Conservation (phyloP, 345 rosid genomes). For the Clausena lansium region DNA sequence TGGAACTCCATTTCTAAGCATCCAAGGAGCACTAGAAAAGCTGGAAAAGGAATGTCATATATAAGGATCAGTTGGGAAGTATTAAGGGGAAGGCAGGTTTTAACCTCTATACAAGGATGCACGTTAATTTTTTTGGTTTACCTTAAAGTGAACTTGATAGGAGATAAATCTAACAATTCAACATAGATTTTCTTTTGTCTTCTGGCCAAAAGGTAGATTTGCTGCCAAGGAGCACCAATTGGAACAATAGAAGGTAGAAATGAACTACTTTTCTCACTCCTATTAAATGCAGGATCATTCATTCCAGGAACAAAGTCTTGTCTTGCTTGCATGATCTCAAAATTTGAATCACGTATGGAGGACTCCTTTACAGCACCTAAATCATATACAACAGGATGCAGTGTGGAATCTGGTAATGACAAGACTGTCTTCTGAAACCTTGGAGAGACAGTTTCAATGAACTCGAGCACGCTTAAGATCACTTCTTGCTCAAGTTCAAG, state of each 20-base stretch:
- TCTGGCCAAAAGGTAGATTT: slow-evolving; percentile 74
- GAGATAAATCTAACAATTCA: slow-evolving; percentile 75
- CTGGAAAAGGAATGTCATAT: slow-evolving; percentile 41
- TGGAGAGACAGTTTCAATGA: slow-evolving; percentile 59
- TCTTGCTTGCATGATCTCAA: slow-evolving; percentile 31
- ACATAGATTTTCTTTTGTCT: slow-evolving; percentile 81
- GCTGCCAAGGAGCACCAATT: slow-evolving; percentile 97
- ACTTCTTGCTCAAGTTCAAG: slow-evolving; percentile 94
- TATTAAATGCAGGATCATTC: slow-evolving; percentile 31
- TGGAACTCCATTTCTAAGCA: slow-evolving; percentile 68
- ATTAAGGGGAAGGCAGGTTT: not conserved
- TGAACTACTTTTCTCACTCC: slow-evolving; percentile 36
- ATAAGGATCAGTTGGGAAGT: slow-evolving; percentile 14
- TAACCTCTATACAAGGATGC: not conserved
- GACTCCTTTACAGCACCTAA: slow-evolving; percentile 32
- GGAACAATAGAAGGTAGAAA: slow-evolving; percentile 71
- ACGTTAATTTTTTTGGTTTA: slow-evolving; percentile 14
- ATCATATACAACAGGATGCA: slow-evolving; percentile 36
- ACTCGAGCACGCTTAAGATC: slow-evolving; percentile 62
- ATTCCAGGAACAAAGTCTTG: slow-evolving; percentile 35
- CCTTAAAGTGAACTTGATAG: slow-evolving; percentile 79
- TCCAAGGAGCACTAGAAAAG: slow-evolving; percentile 97
- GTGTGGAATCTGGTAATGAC: slow-evolving; percentile 52
- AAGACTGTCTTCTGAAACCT: slow-evolving; percentile 53
- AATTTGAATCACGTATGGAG: slow-evolving; percentile 18